phyloP scores from a whole-genome alignment of 2,329 filamentous ascomycete genomes.

The Beauveria australis region DNA sequence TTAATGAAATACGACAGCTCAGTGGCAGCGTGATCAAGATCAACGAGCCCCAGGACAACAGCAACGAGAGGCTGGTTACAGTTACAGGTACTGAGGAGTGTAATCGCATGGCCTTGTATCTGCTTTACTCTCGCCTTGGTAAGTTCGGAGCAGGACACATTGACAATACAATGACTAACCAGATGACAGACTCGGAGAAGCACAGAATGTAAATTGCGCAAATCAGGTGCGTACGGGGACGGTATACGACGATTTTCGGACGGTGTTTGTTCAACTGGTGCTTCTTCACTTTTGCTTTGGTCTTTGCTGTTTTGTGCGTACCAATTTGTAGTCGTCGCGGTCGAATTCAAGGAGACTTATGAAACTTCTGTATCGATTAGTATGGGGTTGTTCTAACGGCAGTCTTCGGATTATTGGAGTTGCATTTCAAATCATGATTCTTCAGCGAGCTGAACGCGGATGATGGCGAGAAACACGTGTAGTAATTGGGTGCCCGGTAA shows the following conservation, averaged over 20 bases:
- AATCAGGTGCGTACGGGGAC: not conserved
- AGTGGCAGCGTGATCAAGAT: constrained; percentile 99
- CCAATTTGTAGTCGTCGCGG: constrained; percentile 2
- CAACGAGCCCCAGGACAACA: constrained; percentile 98
- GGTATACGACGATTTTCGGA: not conserved
- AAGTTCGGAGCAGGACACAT: constrained; percentile 27
- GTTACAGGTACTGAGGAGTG: constrained; percentile 97
- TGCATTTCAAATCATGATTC: not conserved
- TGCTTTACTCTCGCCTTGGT: constrained; percentile 98
- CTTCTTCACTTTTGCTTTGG: not conserved
- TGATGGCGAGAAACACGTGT: not conserved
- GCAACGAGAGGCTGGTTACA: constrained; percentile 93
- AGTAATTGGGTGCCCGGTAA: not conserved
- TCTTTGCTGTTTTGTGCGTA: not conserved
- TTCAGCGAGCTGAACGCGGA: not conserved
- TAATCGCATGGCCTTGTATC: constrained; percentile 99
- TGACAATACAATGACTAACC: constrained; percentile 12
- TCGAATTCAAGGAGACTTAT: constrained; percentile 6
- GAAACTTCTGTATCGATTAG: constrained; percentile 10
- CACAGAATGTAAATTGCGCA: constrained; percentile 29
- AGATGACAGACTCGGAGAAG: constrained; percentile 35
- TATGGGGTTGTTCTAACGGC: constrained; percentile 1
- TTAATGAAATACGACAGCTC: constrained; percentile 96
- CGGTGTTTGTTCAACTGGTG: constrained; percentile 1
- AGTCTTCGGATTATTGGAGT: constrained; percentile 4